A percentile compares a stretch with the other conserved stretches of the same genome.
Evolutionary conservation across 2,329 filamentous ascomycete species (phyloP).

Genomic region (Nemania serpens): DNA sequence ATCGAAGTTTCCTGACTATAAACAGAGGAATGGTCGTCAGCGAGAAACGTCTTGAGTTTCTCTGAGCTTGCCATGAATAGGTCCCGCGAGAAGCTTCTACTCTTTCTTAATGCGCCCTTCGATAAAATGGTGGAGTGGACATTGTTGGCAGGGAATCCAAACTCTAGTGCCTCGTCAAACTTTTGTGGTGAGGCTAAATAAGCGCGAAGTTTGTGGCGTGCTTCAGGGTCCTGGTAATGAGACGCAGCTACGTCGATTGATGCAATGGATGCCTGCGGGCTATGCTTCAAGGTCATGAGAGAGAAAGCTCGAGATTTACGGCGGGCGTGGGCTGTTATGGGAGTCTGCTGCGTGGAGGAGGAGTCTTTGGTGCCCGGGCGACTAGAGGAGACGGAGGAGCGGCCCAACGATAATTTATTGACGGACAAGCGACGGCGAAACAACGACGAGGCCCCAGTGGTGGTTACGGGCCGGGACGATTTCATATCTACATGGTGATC

Average conservation of each 20-base stretch:
- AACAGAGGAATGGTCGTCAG: constrained; percentile 59
- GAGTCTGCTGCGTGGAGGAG: constrained; percentile 38
- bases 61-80: constrained; percentile 47
- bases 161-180: constrained; percentile 93
- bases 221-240: constrained; percentile 90
- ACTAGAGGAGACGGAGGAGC: constrained; percentile 56
- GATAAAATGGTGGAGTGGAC: constrained; percentile 42
- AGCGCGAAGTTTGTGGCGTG: constrained; percentile 80
- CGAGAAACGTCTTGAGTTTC: constrained; percentile 51
- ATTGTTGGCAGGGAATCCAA: constrained; percentile 78
- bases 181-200: constrained; percentile 90
- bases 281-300: constrained; percentile 56
- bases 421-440: constrained; percentile 74
- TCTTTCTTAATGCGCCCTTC: constrained; percentile 36
- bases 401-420: constrained; percentile 66
- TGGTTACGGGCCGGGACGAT: constrained; percentile 51
- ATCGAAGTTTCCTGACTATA: constrained; percentile 61
- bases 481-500: constrained; percentile 71
- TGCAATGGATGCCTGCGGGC: constrained; percentile 50
- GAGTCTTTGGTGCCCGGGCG: constrained; percentile 53
- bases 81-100: constrained; percentile 30
- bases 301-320: constrained; percentile 61
- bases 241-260: constrained; percentile 73
- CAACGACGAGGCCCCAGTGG: constrained; percentile 58
- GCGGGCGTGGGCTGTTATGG: constrained; percentile 46